phyloP scores from a whole-genome alignment of 371 early-diverging fungal genomes.

The Mortierella sp. region DNA sequence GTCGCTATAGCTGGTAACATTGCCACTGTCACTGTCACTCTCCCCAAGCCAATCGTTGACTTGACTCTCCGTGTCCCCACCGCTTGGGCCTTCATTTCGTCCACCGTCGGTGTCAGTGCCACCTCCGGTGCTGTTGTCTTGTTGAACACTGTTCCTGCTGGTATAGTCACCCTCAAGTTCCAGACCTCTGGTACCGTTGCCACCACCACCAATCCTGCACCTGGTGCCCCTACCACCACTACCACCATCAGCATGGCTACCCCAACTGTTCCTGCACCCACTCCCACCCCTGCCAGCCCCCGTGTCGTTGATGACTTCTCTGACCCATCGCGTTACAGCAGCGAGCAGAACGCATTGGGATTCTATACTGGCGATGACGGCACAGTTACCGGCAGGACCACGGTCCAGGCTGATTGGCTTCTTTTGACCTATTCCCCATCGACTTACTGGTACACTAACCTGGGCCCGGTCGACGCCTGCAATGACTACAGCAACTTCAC shows the following conservation, averaged over 20 bases:
- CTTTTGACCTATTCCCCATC: neutral
- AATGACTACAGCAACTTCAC: neutral
- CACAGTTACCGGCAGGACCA: neutral
- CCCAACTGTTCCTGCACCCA: neutral
- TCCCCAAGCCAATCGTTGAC: neutral
- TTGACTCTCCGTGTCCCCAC: constrained; percentile 1
- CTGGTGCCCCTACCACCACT: neutral
- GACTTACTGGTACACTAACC: neutral
- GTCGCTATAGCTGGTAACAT: neutral
- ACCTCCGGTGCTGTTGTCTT: neutral
- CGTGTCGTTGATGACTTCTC: neutral
- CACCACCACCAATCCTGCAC: neutral
- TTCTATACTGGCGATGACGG: neutral
- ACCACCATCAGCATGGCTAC: neutral
- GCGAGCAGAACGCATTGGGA: neutral
- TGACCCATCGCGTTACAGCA: neutral
- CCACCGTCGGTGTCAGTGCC: neutral
- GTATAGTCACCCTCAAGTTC: neutral
- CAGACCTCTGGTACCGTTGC: neutral
- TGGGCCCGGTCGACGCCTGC: neutral
- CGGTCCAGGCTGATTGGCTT: neutral
- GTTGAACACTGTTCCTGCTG: neutral
- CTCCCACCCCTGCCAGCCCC: neutral
- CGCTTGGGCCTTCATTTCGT: neutral
- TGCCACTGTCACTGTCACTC: neutral